These are phyloP conservation scores for Colletotrichum brevisporum DNA, from an alignment of 2,329 filamentous ascomycete species.

Conservation along the genomic window DNA sequence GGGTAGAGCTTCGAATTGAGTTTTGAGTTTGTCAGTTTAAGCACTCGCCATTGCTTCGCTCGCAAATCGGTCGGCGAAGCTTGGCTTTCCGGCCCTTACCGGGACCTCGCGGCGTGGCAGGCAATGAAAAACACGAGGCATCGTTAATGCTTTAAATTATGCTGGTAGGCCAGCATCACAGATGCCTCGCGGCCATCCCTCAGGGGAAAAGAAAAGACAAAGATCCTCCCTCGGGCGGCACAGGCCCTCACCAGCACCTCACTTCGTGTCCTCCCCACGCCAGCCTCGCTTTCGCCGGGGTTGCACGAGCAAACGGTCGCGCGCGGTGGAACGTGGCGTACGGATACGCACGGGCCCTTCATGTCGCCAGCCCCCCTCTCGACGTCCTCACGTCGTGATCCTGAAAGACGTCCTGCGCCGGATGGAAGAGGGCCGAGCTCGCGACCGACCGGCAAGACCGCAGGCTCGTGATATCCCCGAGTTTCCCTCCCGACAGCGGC, in stretches of 20 bases:
- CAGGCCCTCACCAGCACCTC: background rate
- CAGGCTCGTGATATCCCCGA: conserved; percentile 1
- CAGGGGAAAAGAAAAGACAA: background rate
- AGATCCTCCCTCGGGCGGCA: background rate
- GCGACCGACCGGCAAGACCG: conserved; percentile 6
- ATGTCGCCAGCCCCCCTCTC: no score
- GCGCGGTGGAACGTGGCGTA: background rate
- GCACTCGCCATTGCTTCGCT: no score
- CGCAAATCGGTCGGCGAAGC: no score
- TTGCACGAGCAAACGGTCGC: background rate
- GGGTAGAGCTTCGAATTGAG: no score
- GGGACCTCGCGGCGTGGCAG: background rate
- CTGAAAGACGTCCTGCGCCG: no score
- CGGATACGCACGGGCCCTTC: no score
- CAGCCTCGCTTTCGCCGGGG: background rate
- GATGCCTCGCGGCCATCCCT: conserved; percentile 25
- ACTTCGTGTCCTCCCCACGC: conserved; percentile 11
- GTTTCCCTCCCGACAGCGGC: background rate
- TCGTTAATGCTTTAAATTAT: conserved; percentile 31
- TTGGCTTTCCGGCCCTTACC: no score
- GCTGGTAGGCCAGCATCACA: conserved; percentile 22
- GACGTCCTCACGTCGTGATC: background rate
- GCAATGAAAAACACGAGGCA: background rate
- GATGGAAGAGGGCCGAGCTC: background rate
- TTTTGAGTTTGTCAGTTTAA: no score